Percentiles rank a stretch among this genome's conserved stretches.
Conservation (phyloP, 208 protist genomes). For the Trypanosoma congolense region DNA sequence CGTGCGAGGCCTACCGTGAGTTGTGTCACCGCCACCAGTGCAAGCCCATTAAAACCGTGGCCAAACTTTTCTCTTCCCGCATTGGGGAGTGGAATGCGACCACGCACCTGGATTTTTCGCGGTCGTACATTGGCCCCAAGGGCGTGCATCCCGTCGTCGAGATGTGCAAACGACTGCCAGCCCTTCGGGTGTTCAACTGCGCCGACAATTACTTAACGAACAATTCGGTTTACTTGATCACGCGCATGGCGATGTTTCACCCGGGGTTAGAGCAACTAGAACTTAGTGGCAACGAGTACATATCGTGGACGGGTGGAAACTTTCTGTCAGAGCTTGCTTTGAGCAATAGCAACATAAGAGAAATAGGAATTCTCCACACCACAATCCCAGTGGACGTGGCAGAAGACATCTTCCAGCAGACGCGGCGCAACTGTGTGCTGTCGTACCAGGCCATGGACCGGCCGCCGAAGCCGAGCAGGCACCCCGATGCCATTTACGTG, state of each 20-base stretch:
- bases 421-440: conserved; percentile 47
- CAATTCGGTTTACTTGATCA: conserved; percentile 50
- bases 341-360: conserved; percentile 47
- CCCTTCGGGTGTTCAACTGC: conserved; percentile 36
- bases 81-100: conserved; percentile 41
- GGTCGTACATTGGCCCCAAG: conserved; percentile 61
- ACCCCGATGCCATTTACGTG: conserved; percentile 58
- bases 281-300: conserved; percentile 49
- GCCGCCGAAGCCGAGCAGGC: conserved; percentile 31
- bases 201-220: conserved; percentile 73
- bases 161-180: conserved; percentile 53
- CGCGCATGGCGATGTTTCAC: conserved; percentile 54
- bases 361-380: conserved; percentile 41
- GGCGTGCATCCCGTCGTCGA: conserved; percentile 43
- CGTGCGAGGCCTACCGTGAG: conserved; percentile 41
- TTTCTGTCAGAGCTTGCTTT: conserved; percentile 51
- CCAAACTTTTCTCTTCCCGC: conserved; percentile 36
- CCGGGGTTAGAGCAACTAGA: conserved; percentile 51
- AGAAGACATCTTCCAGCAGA: conserved; percentile 47
- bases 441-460: conserved; percentile 21
- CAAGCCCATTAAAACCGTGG: conserved; percentile 33
- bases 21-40: conserved; percentile 37
- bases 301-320: conserved; percentile 81
- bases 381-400: conserved; percentile 26
- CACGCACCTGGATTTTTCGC: conserved; percentile 43